Evolutionary conservation across 257 asterid species (phyloP), one percentile per base, ranked within the genome.

Genomic region (Penstemon newberryi): DNA sequence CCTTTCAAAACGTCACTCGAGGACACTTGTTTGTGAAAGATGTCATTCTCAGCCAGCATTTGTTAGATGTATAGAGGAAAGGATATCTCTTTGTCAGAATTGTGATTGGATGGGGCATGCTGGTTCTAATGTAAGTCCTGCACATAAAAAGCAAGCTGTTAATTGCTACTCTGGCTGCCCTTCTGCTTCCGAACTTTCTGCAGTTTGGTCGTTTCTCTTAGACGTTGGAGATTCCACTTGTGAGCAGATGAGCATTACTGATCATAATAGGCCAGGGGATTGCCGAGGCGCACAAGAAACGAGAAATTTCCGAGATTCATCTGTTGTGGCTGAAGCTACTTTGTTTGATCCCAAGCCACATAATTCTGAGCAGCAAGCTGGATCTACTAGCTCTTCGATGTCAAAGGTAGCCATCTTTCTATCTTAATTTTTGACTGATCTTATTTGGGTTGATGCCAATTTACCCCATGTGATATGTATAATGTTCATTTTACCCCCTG

Each of bases 21-120:
- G 98, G 72, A 88, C 98, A 25, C 89, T 93, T 46, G 56, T 90
- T 43, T 93, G 98, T 13, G 98, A 85, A 65, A 86, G 95, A 77
- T 93, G 98, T 76, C 75, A 81, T 73, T 67, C 72, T 50, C 89
- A 86, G 67, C 95, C 98, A 4, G 96, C 96, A 56, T 46, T 80
- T 13, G 79, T 82, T 38, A 81, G 95, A 79, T 93, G 95, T 62
- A 59, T 79, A 1, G 95, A 84, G 75, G 96, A 92, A 66, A 79
- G 80, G 64, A 62, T 73, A 18, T 89, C 92, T 47, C 95, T 93
- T 69, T 93, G 98, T 70, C 84, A 87, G 63, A 83, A 78, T 58
- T 93, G 98, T 71, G 97, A 93, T 75, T 84, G 97, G 97, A 53
- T 41, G 63, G 95, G 73, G 55, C 96, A 88, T 68, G 73, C 70